These are phyloP conservation scores for Hyphopichia homilentoma DNA, from an alignment of 805 yeast species.

Conservation along the genomic window DNA sequence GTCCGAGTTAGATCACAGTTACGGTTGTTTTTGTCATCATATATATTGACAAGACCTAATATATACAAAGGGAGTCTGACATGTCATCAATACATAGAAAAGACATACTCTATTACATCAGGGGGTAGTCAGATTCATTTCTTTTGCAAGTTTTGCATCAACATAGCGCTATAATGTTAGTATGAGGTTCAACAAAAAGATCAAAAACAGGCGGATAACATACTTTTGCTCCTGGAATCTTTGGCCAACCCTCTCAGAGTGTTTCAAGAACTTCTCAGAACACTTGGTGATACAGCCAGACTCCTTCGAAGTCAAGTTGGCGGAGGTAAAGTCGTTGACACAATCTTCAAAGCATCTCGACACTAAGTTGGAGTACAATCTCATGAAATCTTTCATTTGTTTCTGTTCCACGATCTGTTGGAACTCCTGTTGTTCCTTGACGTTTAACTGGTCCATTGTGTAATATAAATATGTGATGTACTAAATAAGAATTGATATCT, in stretches of 20 bases:
- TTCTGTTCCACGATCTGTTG: slow-evolving; percentile 93
- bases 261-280: slow-evolving; percentile 96
- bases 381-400: slow-evolving; percentile 99
- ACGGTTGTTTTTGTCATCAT: too few species aligned
- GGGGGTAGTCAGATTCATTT: neutral
- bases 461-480: too few species aligned
- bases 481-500: slow-evolving; percentile 6
- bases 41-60: too few species aligned
- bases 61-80: too few species aligned
- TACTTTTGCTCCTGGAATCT: slow-evolving; percentile 97
- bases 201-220: slow-evolving; percentile 12
- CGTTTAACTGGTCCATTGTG: slow-evolving; percentile 90
- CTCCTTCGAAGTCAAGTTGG: slow-evolving; percentile 80
- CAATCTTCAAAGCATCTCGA: slow-evolving; percentile 97
- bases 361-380: slow-evolving; percentile 88
- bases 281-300: slow-evolving; percentile 83
- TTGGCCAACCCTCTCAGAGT: slow-evolving; percentile 96
- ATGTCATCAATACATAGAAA: too few species aligned
- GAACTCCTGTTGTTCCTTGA: slow-evolving; percentile 94
- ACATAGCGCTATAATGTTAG: slow-evolving; percentile 47
- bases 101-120: too few species aligned
- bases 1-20: too few species aligned
- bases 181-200: slow-evolving; percentile 7
- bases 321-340: slow-evolving; percentile 96
- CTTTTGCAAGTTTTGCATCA: slow-evolving; percentile 63